Evolutionary conservation across 148 eudicot genomes (phyloP).

Genomic region (Rhododendron ferrugineum): DNA sequence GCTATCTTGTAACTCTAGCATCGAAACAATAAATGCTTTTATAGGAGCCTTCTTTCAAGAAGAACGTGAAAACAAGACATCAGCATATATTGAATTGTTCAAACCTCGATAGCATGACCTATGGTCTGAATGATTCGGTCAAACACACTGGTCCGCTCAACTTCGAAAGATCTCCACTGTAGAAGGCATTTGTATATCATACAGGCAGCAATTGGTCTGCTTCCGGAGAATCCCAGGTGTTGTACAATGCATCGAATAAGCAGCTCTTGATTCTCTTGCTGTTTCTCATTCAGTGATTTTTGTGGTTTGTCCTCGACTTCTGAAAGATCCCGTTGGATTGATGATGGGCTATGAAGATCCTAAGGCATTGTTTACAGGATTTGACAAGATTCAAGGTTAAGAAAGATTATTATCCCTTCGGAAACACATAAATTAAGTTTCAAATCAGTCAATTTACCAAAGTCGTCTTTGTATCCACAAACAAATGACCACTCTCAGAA

Average conservation of each 20-base stretch:
- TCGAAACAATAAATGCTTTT: neutral
- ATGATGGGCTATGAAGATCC: slow-evolving; percentile 83
- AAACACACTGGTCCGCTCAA: slow-evolving; percentile 86
- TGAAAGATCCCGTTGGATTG: slow-evolving; percentile 56
- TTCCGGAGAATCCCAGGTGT: slow-evolving; percentile 74
- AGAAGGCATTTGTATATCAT: slow-evolving; percentile 88
- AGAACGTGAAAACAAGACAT: neutral
- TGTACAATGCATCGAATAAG: slow-evolving; percentile 72
- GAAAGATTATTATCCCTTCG: neutral
- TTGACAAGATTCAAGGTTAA: slow-evolving; percentile 1
- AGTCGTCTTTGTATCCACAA: slow-evolving; percentile 45
- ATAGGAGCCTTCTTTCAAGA: neutral
- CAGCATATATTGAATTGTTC: slow-evolving; percentile 1
- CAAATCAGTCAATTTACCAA: slow-evolving; percentile 30
- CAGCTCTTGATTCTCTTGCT: slow-evolving; percentile 85
- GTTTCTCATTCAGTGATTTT: slow-evolving; percentile 93
- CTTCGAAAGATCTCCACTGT: slow-evolving; percentile 99
- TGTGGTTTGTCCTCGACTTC: slow-evolving; percentile 92
- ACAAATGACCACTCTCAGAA: slow-evolving; percentile 59
- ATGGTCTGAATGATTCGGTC: slow-evolving; percentile 89
- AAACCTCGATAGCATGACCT: slow-evolving; percentile 92
- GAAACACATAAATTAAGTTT: neutral
- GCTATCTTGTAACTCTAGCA: neutral
- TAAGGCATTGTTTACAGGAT: slow-evolving; percentile 17
- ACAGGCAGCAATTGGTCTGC: slow-evolving; percentile 91